Percentiles rank a stretch among this genome's conserved stretches.
Evolutionary conservation across 192 early-diverging fungal genomes (phyloP).

Genomic region (Rhizoclosmatium sp.): DNA sequence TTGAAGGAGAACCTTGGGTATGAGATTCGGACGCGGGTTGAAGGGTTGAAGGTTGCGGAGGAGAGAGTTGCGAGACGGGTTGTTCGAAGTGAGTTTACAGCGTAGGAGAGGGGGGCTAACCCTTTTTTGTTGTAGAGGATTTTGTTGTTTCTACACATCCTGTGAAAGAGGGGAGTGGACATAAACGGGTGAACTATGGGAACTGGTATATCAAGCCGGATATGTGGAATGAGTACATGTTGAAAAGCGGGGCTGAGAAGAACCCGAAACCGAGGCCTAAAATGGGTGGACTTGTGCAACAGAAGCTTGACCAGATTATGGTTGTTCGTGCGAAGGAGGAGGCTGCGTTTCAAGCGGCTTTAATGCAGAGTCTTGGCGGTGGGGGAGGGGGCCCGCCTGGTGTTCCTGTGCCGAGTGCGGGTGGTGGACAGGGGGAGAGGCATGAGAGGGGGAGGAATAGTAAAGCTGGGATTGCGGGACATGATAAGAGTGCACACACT

Average conservation of each 20-base stretch:
- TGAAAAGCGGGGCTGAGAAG: constrained; percentile 35
- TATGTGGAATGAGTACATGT: constrained; percentile 49
- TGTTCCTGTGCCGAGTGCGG: too few relatives aligned
- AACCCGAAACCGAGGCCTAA: constrained; percentile 31
- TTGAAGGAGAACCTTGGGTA: constrained; percentile 40
- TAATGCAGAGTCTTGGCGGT: constrained; percentile 1
- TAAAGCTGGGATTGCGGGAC: too few relatives aligned
- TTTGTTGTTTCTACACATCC: too few relatives aligned
- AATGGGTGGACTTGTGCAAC: constrained; percentile 52
- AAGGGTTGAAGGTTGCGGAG: constrained; percentile 22
- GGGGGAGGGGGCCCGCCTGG: too few relatives aligned
- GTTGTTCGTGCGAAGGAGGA: constrained; percentile 40
- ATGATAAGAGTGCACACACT: too few relatives aligned
- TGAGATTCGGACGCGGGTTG: constrained; percentile 10
- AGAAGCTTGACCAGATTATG: constrained; percentile 52
- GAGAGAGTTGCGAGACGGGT: not conserved
- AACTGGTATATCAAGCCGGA: constrained; percentile 48
- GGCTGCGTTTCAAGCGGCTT: constrained; percentile 18
- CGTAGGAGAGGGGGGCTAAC: not conserved
- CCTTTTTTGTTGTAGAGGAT: not conserved
- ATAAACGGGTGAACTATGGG: constrained; percentile 34
- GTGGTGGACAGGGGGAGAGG: too few relatives aligned
- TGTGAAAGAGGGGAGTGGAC: too few relatives aligned
- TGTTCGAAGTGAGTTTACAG: not conserved
- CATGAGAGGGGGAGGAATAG: too few relatives aligned